These are phyloP conservation scores for Sporothrix humicola DNA, from an alignment of 2,329 filamentous ascomycete genomes.

Conservation along the genomic window DNA sequence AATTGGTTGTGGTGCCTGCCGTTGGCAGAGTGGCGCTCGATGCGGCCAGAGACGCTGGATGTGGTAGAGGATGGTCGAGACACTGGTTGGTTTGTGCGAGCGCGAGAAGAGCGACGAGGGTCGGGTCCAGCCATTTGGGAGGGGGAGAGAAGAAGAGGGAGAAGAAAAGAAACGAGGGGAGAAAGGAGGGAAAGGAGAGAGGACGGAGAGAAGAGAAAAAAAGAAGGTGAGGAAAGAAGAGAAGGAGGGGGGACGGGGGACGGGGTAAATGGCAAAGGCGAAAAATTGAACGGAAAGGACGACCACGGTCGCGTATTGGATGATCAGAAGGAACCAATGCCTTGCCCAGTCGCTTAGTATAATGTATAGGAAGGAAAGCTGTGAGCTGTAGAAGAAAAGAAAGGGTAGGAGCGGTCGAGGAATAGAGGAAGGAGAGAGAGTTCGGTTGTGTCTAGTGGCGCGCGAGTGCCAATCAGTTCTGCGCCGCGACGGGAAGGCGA, in stretches of 20 bases:
- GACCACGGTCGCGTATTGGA: not conserved
- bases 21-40: conserved; percentile 67
- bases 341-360: not conserved
- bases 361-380: not conserved
- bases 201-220: too few species aligned
- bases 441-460: conserved; percentile 14
- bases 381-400: not conserved
- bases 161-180: not conserved
- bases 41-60: conserved; percentile 74
- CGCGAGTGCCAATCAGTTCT: not conserved
- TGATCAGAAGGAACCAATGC: not conserved
- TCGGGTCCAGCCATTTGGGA: conserved; percentile 64
- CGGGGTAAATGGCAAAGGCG: not conserved
- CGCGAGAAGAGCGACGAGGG: conserved; percentile 89
- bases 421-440: not conserved
- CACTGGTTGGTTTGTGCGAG: conserved; percentile 77
- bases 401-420: not conserved
- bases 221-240: conserved; percentile 9
- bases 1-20: conserved; percentile 57
- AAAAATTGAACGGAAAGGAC: not conserved
- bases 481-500: not conserved
- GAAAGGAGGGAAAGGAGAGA: conserved; percentile 36
- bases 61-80: conserved; percentile 79
- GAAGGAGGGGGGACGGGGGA: not conserved
- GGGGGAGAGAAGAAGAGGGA: not conserved